Evolutionary conservation across 2,329 filamentous ascomycete genomes (phyloP), one percentile per base, ranked within the genome.

Genomic region (Verticillium longisporum): DNA sequence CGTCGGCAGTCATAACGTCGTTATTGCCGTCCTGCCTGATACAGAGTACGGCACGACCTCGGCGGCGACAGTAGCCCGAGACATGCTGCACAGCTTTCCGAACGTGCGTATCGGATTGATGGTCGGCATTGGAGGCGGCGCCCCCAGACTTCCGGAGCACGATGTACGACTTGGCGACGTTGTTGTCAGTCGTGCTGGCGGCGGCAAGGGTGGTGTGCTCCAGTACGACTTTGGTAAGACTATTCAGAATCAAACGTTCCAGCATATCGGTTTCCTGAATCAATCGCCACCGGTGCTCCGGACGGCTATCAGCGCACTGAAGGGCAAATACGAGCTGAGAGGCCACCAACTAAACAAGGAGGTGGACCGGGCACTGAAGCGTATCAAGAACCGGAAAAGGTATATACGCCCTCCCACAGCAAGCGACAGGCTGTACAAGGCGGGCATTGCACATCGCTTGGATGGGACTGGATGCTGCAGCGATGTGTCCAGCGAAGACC

Each of bases 11-110:
- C 72, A 75, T 58, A 72, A 73, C 58, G 67, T 75, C 21, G 70
- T 74, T 13, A 65, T 76, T 26, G 70, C 68, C 2, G 64, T 65
- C 37, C 62, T 75, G 2, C 72, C 73, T 6, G 62, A 67, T 18
- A 66, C 73, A 0, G 64, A 67, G 36, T 72, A 68, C 60, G 74
- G 69, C 53, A 72, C 60, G 38, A 61, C 58, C 6, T 69, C 72
- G 14, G 74, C 74, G 7, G 66, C 74, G 11, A 62, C 60, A 1
- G 69, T 77, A 2, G 71, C 71, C 11, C 65, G 63, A 54, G 67
- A 74, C 59, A 72, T 77, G 69, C 59, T 69, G 50, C 65, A 64
- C 34, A 72, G 64, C 37, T 77, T 77, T 57, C 67, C 70, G 0
- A 71, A 72, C 34, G 36, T 70, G 9, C 63, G 62, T 26, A 65